Conservation (phyloP, 306 rosid genomes). For the Quercus parvula region DNA sequence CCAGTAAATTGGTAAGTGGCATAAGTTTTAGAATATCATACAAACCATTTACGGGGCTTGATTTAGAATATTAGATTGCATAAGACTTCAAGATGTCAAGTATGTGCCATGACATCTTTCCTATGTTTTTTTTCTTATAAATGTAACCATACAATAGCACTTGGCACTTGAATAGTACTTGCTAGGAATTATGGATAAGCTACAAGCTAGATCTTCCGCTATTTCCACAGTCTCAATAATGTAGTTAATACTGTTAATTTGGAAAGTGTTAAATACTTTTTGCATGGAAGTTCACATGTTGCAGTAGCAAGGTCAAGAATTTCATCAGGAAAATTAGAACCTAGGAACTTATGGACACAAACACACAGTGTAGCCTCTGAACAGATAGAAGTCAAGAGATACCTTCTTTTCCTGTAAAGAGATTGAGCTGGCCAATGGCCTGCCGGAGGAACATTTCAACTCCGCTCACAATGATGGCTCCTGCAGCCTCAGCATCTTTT, state of each 20-base stretch:
- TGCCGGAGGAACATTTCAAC: slow-evolving; percentile 52
- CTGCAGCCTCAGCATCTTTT: slow-evolving; percentile 47
- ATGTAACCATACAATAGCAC: background rate
- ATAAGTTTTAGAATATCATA: background rate
- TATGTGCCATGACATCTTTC: background rate
- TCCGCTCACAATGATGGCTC: slow-evolving; percentile 40
- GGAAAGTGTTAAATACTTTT: background rate
- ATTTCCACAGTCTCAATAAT: background rate
- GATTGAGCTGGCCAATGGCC: slow-evolving; percentile 45
- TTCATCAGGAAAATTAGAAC: background rate
- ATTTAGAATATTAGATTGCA: background rate
- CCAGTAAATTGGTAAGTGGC: background rate
- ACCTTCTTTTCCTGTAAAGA: slow-evolving; percentile 32
- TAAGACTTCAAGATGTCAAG: background rate
- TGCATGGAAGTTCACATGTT: background rate
- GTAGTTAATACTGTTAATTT: background rate
- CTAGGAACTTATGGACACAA: background rate
- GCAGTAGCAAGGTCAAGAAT: background rate
- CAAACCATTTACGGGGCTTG: background rate
- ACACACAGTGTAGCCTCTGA: background rate
- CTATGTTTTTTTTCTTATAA: background rate
- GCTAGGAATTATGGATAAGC: too few relatives aligned
- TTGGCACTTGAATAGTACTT: background rate
- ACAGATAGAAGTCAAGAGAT: background rate
- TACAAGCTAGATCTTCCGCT: background rate